Conservation (phyloP, 371 early-diverging fungal species). For the Nematocida sp. region DNA sequence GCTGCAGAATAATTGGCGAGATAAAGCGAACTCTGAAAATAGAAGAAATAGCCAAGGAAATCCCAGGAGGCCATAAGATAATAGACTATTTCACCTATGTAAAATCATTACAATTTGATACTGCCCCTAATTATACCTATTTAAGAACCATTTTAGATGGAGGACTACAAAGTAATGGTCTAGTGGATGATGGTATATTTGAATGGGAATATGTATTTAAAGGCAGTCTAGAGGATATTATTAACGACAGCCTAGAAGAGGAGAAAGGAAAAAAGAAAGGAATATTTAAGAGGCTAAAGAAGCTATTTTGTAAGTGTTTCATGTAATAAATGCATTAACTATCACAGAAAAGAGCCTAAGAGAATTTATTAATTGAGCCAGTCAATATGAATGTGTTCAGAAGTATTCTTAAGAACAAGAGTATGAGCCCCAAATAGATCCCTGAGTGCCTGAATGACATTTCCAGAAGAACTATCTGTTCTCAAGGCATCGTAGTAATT, state of each 20-base stretch:
- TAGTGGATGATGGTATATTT: conserved; percentile 56
- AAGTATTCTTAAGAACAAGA: conserved; percentile 43
- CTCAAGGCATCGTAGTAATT: conserved; percentile 79
- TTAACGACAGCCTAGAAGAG: conserved; percentile 38
- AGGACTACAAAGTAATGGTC: conserved; percentile 77
- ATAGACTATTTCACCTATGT: conserved; percentile 85
- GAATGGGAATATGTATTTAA: conserved; percentile 57
- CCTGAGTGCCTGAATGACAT: conserved; percentile 86
- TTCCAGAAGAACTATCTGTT: conserved; percentile 77
- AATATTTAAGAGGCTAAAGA: neutral
- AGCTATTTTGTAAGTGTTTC: neutral
- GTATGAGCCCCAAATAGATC: conserved; percentile 97
- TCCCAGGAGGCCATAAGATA: conserved; percentile 79
- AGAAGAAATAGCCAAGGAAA: conserved; percentile 81
- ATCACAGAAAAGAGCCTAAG: neutral
- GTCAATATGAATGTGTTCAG: conserved; percentile 50
- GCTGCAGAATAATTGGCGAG: conserved; percentile 96
- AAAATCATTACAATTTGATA: conserved; percentile 87
- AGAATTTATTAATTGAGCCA: conserved; percentile 51
- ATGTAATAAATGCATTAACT: neutral
- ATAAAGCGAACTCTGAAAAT: conserved; percentile 94
- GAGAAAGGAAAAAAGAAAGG: conserved; percentile 11
- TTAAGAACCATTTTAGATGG: conserved; percentile 85
- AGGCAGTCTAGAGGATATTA: neutral
- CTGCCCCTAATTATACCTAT: conserved; percentile 94